Conservation (phyloP, 495 filamentous ascomycete genomes). For the Pseudomonodictys pantanalensis region DNA sequence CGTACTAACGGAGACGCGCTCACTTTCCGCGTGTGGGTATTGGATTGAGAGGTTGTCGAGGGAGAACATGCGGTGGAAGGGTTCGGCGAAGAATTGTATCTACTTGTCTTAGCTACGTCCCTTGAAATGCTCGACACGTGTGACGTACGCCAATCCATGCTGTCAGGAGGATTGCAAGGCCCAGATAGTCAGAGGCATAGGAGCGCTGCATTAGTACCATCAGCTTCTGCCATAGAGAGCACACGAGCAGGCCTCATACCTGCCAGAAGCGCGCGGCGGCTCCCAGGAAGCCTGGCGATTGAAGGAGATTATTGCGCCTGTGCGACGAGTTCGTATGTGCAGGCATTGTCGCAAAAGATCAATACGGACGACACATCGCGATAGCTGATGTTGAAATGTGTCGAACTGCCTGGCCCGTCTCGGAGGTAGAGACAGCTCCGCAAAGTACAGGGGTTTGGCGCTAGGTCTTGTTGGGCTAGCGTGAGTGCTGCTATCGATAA, state of each 20-base stretch:
- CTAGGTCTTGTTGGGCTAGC: neutral
- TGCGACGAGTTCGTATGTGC: constrained; percentile 16
- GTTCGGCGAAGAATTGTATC: constrained; percentile 70
- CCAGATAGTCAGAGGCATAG: constrained; percentile 84
- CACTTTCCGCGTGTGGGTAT: constrained; percentile 79
- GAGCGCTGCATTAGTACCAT: constrained; percentile 55
- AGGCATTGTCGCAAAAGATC: constrained; percentile 14
- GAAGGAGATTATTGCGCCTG: constrained; percentile 12
- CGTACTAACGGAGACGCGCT: constrained; percentile 78
- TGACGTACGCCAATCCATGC: constrained; percentile 62
- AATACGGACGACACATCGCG: constrained; percentile 7
- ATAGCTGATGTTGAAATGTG: neutral
- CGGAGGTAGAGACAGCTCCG: constrained; percentile 8
- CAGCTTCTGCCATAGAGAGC: neutral
- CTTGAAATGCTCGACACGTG: neutral
- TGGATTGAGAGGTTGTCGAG: constrained; percentile 80
- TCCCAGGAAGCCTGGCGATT: constrained; percentile 23
- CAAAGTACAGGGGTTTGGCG: neutral
- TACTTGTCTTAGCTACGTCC: constrained; percentile 31
- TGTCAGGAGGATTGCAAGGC: constrained; percentile 63
- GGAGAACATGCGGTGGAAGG: constrained; percentile 84
- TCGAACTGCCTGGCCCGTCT: neutral
- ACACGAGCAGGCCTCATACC: constrained; percentile 11
- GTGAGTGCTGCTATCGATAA: neutral
- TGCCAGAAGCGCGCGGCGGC: constrained; percentile 53